Evolutionary conservation across 2,329 filamentous ascomycete species (phyloP), one percentile per base, ranked within the genome.

Genomic region (Aspergillus fumigatus): DNA sequence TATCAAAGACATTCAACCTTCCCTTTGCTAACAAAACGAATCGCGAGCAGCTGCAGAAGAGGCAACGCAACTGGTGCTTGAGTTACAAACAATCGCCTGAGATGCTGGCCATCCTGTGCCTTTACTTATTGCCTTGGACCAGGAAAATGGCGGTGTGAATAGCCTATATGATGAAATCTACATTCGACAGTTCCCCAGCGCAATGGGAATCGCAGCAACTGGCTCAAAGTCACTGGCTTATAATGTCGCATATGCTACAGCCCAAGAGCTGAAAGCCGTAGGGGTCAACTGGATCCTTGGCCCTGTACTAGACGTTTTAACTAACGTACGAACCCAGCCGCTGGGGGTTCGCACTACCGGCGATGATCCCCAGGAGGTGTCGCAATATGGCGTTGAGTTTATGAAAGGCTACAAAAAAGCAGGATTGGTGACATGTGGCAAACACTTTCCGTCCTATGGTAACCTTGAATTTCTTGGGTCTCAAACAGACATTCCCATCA

Each of bases 101-200:
- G 84, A 95, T 74, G 88, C 93, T 58, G 93, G 93, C 21, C 93
- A 97, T 73, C 88, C 89, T 3, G 88, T 93, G 2, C 94, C 94
- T 2, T 78, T 99, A 19, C 80, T 95, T 54, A 97, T 99, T 65
- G 92, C 89, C 41, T 79, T 97, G 40, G 94, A 97, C 70, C 94
- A 99, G 72, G 94, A 99, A 73, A 97, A 99, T 84, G 94, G 94
- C 62, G 92, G 93, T 3, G 93, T 97, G 72, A 97, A 97, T 77
- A 96, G 91, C 75, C 82, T 97, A 2, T 97, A 95, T 68, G 93
- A 97, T 72, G 92, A 96, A 65, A 90, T 94, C 68, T 94, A 92
- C 71, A 93, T 97, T 64, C 92, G 91, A 63, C 94, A 97, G 71
- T 99, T 96, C 65, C 94, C 94, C 8, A 96, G 92, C 68, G 90